Evolutionary conservation across 2,329 filamentous ascomycete species (phyloP).

Genomic region (Fusarium kyushuense): DNA sequence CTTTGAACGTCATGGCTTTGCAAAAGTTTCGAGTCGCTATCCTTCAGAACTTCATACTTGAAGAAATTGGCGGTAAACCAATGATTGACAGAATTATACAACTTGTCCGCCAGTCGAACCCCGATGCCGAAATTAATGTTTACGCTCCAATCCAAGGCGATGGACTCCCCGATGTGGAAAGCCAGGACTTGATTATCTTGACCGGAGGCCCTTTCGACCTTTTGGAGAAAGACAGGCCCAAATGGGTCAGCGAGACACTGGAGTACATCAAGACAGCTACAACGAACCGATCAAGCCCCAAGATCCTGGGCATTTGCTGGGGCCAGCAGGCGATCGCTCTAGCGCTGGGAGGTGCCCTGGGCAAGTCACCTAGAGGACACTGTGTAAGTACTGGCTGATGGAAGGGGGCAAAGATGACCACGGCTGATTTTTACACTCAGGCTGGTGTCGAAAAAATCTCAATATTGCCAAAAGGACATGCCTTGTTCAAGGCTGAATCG

Average conservation of each 20-base stretch:
- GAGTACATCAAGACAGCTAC: background rate
- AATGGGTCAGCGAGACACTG: background rate
- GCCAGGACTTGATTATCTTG: background rate
- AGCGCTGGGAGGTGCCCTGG: background rate
- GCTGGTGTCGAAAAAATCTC: background rate
- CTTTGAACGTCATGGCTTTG: background rate
- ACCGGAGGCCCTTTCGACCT: slow-evolving; percentile 6
- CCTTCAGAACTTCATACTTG: background rate
- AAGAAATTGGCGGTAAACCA: background rate
- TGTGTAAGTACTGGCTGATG: background rate
- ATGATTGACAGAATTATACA: background rate
- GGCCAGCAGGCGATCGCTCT: slow-evolving; percentile 8
- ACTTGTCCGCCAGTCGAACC: background rate
- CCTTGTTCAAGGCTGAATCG: background rate
- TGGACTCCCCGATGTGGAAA: background rate
- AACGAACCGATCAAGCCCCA: background rate
- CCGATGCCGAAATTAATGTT: background rate
- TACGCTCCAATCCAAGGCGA: background rate
- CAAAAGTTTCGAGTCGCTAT: slow-evolving; percentile 1
- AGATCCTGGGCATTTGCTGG: slow-evolving; percentile 3
- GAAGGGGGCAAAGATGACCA: no score
- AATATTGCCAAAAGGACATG: background rate
- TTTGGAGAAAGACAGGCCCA: background rate
- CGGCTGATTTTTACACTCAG: no score
- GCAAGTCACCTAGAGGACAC: background rate